Base-by-base conservation (phyloP, 306 rosid genomes). In the Trichosanthes cucumerina region DNA sequence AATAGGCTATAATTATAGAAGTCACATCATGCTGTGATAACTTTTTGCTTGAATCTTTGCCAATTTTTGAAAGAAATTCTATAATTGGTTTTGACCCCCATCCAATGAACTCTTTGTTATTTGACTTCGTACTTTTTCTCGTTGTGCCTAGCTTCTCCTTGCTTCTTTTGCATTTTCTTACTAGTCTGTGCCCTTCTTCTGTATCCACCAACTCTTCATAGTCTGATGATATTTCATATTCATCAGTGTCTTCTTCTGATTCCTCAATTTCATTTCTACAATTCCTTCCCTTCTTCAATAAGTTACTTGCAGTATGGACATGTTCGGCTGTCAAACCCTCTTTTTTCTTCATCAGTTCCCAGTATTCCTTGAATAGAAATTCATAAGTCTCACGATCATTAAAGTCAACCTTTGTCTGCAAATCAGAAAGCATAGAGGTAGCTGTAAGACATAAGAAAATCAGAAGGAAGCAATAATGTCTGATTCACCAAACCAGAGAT, bases 81-180 rank as follows among this genome's bases (percentile, higher is more conserved):
- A 85, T 36, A 36, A 93, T 88, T 64, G 81, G 59, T 85, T 78
- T 86, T 31, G 96, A 88, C 57, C 89, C 91, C 97, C 97, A 93
- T 39, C 94, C 97, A 80, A 80, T 74, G 82, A 88, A 91, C 71
- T 89, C 89, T 34, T 54, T 85, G 80, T 82, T 86, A 85, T 79
- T 86, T 47, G 82, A 77, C 79, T 81, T 86, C 70, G 0, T 85
- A 79, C 81, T 86, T 79, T 71, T 83, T 78, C 81, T 84, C 33
- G 6, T 73, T n/a, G 62, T 7, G 38, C 43, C 19, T 44, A 9
- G 33, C 68, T 87, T 79, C 83, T 62, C 79, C 78, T 18, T 15
- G 78, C 82, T 71, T 26, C 49, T 80, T 78, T 84, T 86, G 78
- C 78, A 83, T 79, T 85, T 87, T 76, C 77, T 59, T 44, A 14